Evolutionary conservation across 495 filamentous ascomycete genomes (phyloP), one percentile per base, ranked within the genome.

Genomic region (Mytilinidion resinicola): DNA sequence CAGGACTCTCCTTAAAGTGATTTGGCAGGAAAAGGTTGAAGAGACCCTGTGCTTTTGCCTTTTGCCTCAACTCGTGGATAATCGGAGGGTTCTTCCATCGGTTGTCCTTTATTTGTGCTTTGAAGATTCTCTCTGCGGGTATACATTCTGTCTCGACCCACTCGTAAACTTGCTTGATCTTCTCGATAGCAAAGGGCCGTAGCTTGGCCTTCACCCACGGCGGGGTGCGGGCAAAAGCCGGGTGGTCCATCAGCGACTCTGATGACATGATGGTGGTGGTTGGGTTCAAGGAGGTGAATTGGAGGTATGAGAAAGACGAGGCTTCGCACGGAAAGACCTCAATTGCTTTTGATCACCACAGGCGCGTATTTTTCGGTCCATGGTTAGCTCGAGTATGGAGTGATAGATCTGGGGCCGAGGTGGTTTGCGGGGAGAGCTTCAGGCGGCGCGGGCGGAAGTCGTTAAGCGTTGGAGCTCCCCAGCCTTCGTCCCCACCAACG

Each of bases 91-190:
- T 72, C 44, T 62, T 70, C 72, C 72, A 75, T 44, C 62, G 55
- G 35, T 57, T 50, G 14, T 63, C 55, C 30, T 21, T 55, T 4
- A 75, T 51, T 53, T 74, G 73, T 3, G 72, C 70, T 53, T 70
- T 68, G 62, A 68, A 64, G 52, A 75, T 68, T 14, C 69, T 69
- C 53, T 75, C 73, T 25, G 69, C 68, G 1, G 73, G 73, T 14
- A 75, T 73, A 49, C 69, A 72, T 68, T 75, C 72, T 37, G 59
- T 70, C 54, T 75, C 73, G 4, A 75, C 69, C 63, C 67, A 75
- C 39, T 75, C 59, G 57, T 74, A 57, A 48, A 75, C 70, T 38
- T 61, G 58, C 42, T 70, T 56, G 55, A 75, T 73, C 56, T 62
- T 70, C 34, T 72, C 65, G 42, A 73, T 63, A 36, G 72, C 72